These are phyloP conservation scores for Ananas comosus DNA, from an alignment of 176 grass and related monocot species.

Conservation along the genomic window DNA sequence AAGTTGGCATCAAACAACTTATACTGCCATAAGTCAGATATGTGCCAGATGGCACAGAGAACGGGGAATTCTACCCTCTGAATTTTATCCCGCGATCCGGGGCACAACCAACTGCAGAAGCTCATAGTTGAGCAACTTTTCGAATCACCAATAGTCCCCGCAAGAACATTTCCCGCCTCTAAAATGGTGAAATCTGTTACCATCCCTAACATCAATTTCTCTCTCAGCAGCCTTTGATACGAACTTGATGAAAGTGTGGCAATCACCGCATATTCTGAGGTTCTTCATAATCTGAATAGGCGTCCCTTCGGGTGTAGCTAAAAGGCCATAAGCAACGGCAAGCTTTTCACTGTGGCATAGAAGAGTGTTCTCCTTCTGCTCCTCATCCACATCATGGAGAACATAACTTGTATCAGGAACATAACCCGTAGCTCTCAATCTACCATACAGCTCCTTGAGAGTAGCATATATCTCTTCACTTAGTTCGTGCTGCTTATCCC, in stretches of 20 bases:
- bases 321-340: constrained; percentile 51
- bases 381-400: constrained; percentile 50
- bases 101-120: neutral
- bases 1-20: neutral
- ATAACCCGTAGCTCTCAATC: constrained; percentile 45
- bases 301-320: constrained; percentile 26
- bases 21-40: neutral
- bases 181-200: neutral
- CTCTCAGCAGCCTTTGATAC: neutral
- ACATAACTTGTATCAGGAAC: constrained; percentile 55
- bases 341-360: constrained; percentile 49
- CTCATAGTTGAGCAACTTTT: neutral
- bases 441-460: constrained; percentile 32
- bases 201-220: constrained; percentile 1
- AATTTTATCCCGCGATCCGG: neutral
- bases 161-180: neutral
- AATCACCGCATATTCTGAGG: constrained; percentile 1
- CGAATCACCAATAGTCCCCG: neutral
- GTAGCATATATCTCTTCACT: constrained; percentile 40
- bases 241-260: neutral
- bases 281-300: constrained; percentile 1
- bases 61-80: neutral
- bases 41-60: neutral
- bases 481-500: constrained; percentile 45
- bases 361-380: constrained; percentile 51